Evolutionary conservation across 2,329 filamentous ascomycete species (phyloP).

Genomic region (Claviceps maximensis): DNA sequence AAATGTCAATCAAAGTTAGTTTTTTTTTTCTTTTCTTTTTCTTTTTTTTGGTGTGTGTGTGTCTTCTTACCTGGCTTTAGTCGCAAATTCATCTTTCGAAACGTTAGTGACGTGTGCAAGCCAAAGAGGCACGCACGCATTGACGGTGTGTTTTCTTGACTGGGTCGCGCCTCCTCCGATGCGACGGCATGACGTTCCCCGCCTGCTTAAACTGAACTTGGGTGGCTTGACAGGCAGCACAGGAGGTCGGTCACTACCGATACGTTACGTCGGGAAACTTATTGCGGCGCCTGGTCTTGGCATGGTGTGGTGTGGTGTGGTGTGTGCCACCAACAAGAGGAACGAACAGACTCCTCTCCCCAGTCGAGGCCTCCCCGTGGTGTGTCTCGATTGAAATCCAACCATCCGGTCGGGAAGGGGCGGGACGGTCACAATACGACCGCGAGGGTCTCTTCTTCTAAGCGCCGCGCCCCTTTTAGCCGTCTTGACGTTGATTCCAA

Average conservation of each 20-base stretch:
- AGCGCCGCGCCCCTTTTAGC: neutral
- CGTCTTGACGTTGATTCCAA: neutral
- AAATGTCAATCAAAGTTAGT: neutral
- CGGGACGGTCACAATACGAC: neutral
- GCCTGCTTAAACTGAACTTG: neutral
- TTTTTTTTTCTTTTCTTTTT: too few species aligned
- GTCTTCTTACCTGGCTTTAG: neutral
- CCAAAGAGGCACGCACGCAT: neutral
- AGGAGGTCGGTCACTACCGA: conserved; percentile 5
- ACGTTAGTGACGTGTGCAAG: neutral
- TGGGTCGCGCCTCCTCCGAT: neutral
- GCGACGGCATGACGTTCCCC: neutral
- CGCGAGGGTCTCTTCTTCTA: neutral
- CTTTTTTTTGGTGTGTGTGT: too few species aligned
- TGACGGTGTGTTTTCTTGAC: neutral
- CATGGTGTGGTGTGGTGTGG: neutral
- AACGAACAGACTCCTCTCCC: neutral
- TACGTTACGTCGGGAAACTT: conserved; percentile 6
- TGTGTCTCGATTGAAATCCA: neutral
- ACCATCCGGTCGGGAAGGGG: neutral
- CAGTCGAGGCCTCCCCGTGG: neutral
- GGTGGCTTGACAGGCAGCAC: neutral
- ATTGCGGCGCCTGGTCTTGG: neutral
- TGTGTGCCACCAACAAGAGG: neutral
- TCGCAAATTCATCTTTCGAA: neutral